Evolutionary conservation across 2,329 filamentous ascomycete genomes (phyloP).

Genomic region (Fusarium citri): DNA sequence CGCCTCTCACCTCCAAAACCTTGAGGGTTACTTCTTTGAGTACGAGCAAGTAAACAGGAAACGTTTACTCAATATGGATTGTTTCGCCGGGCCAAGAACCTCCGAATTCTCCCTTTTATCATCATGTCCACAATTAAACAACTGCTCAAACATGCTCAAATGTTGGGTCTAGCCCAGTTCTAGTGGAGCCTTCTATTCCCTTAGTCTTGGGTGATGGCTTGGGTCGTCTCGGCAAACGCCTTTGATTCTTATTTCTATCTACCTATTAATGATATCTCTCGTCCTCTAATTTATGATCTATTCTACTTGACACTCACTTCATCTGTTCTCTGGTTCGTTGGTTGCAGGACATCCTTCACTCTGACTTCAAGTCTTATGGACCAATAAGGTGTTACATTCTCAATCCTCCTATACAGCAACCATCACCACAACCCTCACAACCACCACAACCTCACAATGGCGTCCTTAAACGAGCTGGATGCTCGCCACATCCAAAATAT

Average conservation of each 20-base stretch:
- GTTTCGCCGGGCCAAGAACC: conserved; percentile 36
- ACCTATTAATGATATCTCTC: conserved; percentile 27
- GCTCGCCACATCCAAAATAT: conserved; percentile 58
- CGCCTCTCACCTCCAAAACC: background rate
- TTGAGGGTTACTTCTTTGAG: too few relatives aligned
- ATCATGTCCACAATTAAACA: conserved; percentile 8
- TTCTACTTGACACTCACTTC: conserved; percentile 1
- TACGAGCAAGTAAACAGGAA: conserved; percentile 42
- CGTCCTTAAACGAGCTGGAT: conserved; percentile 37
- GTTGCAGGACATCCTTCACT: conserved; percentile 3
- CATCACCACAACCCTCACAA: conserved; percentile 2
- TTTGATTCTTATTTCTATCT: conserved; percentile 44
- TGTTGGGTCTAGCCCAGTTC: conserved; percentile 5
- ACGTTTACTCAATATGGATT: conserved; percentile 38
- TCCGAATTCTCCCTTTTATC: conserved; percentile 5
- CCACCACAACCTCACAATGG: conserved; percentile 18
- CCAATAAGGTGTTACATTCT: background rate
- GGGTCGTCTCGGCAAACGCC: background rate
- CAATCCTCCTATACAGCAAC: background rate
- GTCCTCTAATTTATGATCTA: conserved; percentile 17
- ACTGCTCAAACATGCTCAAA: conserved; percentile 35
- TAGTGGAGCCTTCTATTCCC: conserved; percentile 17
- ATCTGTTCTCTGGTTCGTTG: conserved; percentile 14
- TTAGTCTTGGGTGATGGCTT: background rate
- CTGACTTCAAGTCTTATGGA: background rate